Conservation (phyloP, 1,139 yeast genomes). For the Scheffersomyces cryptocercus region DNA sequence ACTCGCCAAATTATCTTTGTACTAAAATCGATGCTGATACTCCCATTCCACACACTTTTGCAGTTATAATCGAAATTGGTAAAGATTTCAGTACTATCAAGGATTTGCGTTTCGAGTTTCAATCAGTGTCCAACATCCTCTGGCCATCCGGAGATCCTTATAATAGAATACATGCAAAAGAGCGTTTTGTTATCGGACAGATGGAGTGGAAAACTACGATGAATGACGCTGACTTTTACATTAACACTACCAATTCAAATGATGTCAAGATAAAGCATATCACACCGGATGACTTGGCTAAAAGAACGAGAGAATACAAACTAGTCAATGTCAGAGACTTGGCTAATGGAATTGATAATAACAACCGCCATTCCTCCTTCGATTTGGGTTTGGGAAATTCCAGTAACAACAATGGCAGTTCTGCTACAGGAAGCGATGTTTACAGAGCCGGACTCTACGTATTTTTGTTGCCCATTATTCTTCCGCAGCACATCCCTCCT, state of each 20-base stretch:
- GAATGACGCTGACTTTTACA: slow-evolving; percentile 49
- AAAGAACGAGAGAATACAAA: slow-evolving; percentile 37
- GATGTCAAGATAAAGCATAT: slow-evolving; percentile 31
- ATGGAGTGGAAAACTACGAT: slow-evolving; percentile 48
- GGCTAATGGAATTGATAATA: slow-evolving; percentile 12
- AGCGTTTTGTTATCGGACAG: slow-evolving; percentile 50
- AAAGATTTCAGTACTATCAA: slow-evolving; percentile 31
- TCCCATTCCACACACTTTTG: slow-evolving; percentile 51
- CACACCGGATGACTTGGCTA: slow-evolving; percentile 36
- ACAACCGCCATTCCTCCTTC: slow-evolving; percentile 1
- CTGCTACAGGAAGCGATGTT: slow-evolving; percentile 9
- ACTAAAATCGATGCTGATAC: slow-evolving; percentile 42
- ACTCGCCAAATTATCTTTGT: slow-evolving; percentile 41
- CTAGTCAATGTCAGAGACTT: slow-evolving; percentile 24
- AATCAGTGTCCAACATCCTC: slow-evolving; percentile 35
- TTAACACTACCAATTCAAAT: slow-evolving; percentile 38
- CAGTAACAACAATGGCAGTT: not conserved
- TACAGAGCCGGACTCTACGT: slow-evolving; percentile 78
- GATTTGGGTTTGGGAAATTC: not conserved
- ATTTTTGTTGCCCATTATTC: slow-evolving; percentile 67
- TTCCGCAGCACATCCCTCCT: slow-evolving; percentile 75
- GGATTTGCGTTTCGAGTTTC: slow-evolving; percentile 34
- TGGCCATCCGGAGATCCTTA: slow-evolving; percentile 63
- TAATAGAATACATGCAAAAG: slow-evolving; percentile 40
- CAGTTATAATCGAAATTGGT: slow-evolving; percentile 40